Percentiles rank a stretch among this genome's conserved stretches.
These are phyloP conservation scores for Leavenworthia alabamica DNA, from an alignment of 345 rosid genomes.

Conservation along the genomic window DNA sequence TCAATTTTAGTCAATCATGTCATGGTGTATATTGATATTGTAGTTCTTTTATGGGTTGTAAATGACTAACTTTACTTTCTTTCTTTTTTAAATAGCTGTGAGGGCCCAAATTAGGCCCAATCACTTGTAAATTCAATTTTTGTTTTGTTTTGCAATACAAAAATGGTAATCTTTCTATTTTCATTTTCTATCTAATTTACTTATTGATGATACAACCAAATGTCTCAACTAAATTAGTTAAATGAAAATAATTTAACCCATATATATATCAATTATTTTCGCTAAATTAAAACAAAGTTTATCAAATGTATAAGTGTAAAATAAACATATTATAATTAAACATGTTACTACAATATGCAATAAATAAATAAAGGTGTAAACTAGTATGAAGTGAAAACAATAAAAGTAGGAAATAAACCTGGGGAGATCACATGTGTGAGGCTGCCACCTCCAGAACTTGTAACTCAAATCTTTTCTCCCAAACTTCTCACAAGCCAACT, in stretches of 20 bases:
- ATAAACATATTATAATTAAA: neutral
- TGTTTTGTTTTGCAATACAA: neutral
- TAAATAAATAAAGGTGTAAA: neutral
- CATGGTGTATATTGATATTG: neutral
- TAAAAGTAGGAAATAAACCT: conserved; percentile 36
- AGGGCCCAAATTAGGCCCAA: conserved; percentile 7
- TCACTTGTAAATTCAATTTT: neutral
- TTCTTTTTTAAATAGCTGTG: too few species aligned
- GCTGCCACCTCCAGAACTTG: conserved; percentile 87
- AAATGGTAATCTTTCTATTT: too few species aligned
- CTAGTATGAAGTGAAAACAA: neutral
- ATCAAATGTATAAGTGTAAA: neutral
- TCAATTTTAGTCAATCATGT: conserved; percentile 7
- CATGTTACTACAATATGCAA: neutral
- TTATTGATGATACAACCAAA: neutral
- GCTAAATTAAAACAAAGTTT: neutral
- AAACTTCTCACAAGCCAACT: conserved; percentile 70
- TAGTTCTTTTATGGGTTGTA: neutral
- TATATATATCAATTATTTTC: neutral
- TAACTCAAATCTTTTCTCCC: conserved; percentile 68
- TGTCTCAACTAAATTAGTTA: neutral
- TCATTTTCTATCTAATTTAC: too few species aligned
- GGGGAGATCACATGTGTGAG: conserved; percentile 70
- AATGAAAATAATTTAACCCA: neutral
- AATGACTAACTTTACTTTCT: too few species aligned